Evolutionary conservation across 768 basidiomycete genomes (phyloP), one percentile per base, ranked within the genome.

Genomic region (Boletus sensibilis): DNA sequence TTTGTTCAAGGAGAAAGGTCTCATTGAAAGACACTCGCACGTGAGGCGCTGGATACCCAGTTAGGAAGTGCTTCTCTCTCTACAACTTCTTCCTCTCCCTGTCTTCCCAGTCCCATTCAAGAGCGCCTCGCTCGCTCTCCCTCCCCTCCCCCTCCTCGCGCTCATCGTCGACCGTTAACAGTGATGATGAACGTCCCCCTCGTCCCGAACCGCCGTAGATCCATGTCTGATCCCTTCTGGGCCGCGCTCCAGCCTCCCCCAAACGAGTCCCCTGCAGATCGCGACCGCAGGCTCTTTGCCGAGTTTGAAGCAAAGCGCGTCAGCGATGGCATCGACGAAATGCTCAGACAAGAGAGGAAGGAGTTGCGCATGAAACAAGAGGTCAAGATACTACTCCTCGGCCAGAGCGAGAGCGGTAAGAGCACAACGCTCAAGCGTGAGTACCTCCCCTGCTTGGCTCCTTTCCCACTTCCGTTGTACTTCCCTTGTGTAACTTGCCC

Each of bases 401-500:
- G 91, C 50, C 91, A 93, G 79, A 92, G 90, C 58, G 90, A 92
- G 79, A 91, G 88, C 65, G 91, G 90, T 39, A 93, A 92, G 78
- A 90, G 88, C 68, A 93, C 91, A 10, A 90, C 90, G 9, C 78
- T 92, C 64, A 92, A 92, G 76, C 90, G 90, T 92, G 78, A 83
- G 90, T 85, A 49, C 54, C 45, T 51, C 38, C 35, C 55, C 35
- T 44, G 12, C 48, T 40, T 14, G 13, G 21, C 38, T 34, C 44
- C 34, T 57, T 50, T 56, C 57, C 50, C 56, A 25, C 44, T 61
- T 57, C 39, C 50, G 14, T 40, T 31, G 25, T 47, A 21, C 21
- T 29, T 44, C 45, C 49, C 20, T 40, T 41, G 31, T 38, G 11
- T 49, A 13, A 31, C 34, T 13, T 16, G 12, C 11, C 20, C 45